Conservation (phyloP, 1,284 basidiomycete genomes). For the Taiwanofungus camphoratus region DNA sequence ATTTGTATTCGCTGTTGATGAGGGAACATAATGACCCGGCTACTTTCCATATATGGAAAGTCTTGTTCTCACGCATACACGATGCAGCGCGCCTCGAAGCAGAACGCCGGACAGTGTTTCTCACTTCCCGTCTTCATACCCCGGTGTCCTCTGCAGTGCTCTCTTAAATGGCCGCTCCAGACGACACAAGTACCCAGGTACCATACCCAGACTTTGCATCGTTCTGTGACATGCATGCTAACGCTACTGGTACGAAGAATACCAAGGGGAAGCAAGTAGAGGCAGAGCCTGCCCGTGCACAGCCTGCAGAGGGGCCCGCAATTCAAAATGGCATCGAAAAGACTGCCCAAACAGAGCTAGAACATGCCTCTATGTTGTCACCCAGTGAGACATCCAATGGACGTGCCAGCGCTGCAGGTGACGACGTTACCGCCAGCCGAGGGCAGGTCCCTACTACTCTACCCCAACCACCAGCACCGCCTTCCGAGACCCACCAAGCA, state of each 20-base stretch:
- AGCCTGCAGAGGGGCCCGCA: constrained; percentile 22
- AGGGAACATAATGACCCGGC: constrained; percentile 3
- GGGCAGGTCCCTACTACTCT: constrained; percentile 22
- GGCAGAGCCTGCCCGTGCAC: constrained; percentile 22
- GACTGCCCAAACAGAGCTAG: constrained; percentile 8
- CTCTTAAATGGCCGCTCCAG: constrained; percentile 24
- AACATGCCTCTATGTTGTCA: constrained; percentile 1
- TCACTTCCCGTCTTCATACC: constrained; percentile 25
- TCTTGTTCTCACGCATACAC: constrained; percentile 22
- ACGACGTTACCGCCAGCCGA: constrained; percentile 18
- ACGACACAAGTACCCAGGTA: constrained; percentile 18
- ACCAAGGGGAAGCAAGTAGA: constrained; percentile 26
- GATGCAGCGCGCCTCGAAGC: constrained; percentile 23
- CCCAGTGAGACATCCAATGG: constrained; percentile 18
- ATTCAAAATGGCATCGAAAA: constrained; percentile 18
- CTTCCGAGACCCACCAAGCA: constrained; percentile 10
- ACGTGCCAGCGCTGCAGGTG: constrained; percentile 15
- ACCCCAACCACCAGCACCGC: constrained; percentile 13
- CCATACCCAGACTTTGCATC: constrained; percentile 4
- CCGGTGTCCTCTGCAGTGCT: constrained; percentile 25
- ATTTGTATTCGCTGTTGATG: too few species aligned
- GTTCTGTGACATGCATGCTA: neutral
- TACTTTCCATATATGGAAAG: constrained; percentile 10
- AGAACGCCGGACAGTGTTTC: constrained; percentile 22
- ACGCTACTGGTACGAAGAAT: constrained; percentile 15